Percentiles rank a stretch among this genome's conserved stretches.
Evolutionary conservation across 2,329 filamentous ascomycete genomes (phyloP).

Genomic region (Aspergillus sp.): DNA sequence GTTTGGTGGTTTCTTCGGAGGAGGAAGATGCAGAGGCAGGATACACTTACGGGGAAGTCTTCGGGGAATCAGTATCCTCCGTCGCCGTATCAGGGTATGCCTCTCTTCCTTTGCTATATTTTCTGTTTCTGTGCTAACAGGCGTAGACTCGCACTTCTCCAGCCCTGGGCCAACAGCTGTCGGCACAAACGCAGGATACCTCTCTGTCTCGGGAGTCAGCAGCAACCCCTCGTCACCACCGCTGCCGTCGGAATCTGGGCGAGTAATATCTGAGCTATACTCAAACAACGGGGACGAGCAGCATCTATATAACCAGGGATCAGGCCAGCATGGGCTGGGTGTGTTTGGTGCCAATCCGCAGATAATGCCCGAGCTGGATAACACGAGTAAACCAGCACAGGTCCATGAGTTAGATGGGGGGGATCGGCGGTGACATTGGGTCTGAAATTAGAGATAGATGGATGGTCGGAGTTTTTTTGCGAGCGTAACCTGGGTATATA

Average conservation of each 20-base stretch:
- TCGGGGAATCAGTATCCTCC: too few relatives aligned
- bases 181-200: background rate
- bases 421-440: background rate
- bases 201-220: background rate
- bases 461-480: too few relatives aligned
- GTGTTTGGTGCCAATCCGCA: conserved; percentile 4
- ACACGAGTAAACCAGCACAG: conserved; percentile 4
- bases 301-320: background rate
- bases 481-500: background rate
- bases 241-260: background rate
- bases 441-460: too few relatives aligned
- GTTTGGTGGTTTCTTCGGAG: background rate
- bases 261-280: background rate
- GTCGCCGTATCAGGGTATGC: background rate
- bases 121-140: too few relatives aligned
- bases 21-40: background rate
- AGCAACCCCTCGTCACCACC: background rate
- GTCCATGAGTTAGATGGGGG: conserved; percentile 16
- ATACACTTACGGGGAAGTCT: background rate
- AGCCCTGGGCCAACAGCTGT: background rate
- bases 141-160: background rate
- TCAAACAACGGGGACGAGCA: background rate
- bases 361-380: conserved; percentile 15
- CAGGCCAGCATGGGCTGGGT: background rate
- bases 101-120: too few relatives aligned